These are phyloP conservation scores for Nemania serpens DNA, from an alignment of 2,329 filamentous ascomycete genomes.

Conservation along the genomic window DNA sequence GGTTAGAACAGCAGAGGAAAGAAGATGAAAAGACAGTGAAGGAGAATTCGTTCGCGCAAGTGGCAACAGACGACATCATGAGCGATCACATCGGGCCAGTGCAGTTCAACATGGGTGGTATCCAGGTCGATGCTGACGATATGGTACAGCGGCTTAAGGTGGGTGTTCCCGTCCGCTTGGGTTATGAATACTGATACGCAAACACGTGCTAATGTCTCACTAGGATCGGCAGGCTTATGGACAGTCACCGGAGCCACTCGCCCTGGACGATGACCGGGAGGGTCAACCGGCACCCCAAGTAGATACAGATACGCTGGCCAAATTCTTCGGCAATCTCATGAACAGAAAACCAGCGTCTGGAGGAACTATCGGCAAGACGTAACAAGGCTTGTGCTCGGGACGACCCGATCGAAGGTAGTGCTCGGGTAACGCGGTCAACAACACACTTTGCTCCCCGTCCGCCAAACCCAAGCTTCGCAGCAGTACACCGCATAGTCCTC, in stretches of 20 bases:
- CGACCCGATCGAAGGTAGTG: slow-evolving; percentile 6
- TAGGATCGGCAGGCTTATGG: slow-evolving; percentile 63
- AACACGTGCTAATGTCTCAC: slow-evolving; percentile 32
- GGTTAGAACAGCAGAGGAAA: slow-evolving; percentile 70
- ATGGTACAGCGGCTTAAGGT: slow-evolving; percentile 88
- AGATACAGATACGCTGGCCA: slow-evolving; percentile 62
- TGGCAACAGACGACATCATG: slow-evolving; percentile 48
- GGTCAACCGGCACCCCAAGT: slow-evolving; percentile 48
- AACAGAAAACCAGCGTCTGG: slow-evolving; percentile 51
- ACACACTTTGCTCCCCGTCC: background rate
- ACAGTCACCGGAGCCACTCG: slow-evolving; percentile 50
- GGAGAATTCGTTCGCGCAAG: slow-evolving; percentile 39
- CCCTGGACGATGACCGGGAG: slow-evolving; percentile 43
- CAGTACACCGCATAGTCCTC: background rate
- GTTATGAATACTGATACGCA: background rate
- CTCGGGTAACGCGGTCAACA: background rate
- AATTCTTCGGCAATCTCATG: slow-evolving; percentile 65
- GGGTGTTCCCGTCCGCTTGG: slow-evolving; percentile 34
- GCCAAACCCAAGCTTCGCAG: background rate
- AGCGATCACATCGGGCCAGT: slow-evolving; percentile 90
- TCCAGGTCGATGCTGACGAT: slow-evolving; percentile 93
- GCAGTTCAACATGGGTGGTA: slow-evolving; percentile 97
- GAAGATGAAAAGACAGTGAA: slow-evolving; percentile 52
- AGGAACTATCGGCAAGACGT: slow-evolving; percentile 32
- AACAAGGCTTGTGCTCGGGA: slow-evolving; percentile 7